Evolutionary conservation across 257 asterid genomes (phyloP), one percentile per base, ranked within the genome.

Genomic region (Solanum raphanifolium): DNA sequence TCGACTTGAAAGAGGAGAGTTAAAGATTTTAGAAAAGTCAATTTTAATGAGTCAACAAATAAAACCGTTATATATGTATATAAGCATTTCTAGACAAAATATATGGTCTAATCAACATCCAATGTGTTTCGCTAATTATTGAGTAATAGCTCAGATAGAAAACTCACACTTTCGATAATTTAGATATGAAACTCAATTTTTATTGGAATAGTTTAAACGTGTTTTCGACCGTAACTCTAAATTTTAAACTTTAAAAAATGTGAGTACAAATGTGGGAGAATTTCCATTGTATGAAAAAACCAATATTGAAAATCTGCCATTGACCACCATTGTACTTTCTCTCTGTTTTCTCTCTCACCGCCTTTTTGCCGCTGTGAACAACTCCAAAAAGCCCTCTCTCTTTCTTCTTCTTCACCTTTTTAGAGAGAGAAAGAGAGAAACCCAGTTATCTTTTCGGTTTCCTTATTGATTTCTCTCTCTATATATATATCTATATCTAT

Each of bases 81-180:
- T 2, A 52, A 52, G 62, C 10, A 2, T 52, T 55, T 55, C 2
- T 18, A 55, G 4, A 55, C 1, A 55, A 55, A 55, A 55, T 0
- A 55, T 55, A 55, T 2, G 4, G 10, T 55, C 4, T 55, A 18
- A 55, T 55, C 58, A 46, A 13, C 7, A 5, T 46, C 58, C 6
- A 1, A 13, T 46, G 20, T 55, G 1, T 18, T 55, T 55, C 4
- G 65, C 23, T 18, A 55, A 18, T 55, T 2, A 55, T 55, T 55
- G 1, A 55, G 18, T 0, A 18, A 55, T 55, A 6, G 1, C 1
- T 52, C 2, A 6, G 0, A 6, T 18, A 52, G 1, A 18, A 52
- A 52, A 18, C 0, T 6, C 1, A 52, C 4, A 1, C 9, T 52
- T 0, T 18, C 4, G 0, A 55, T 6, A 55, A 55, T 18, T 55